These are phyloP conservation scores for Aureobasidium sp. DNA, from an alignment of 2,329 filamentous ascomycete species.

Conservation along the genomic window DNA sequence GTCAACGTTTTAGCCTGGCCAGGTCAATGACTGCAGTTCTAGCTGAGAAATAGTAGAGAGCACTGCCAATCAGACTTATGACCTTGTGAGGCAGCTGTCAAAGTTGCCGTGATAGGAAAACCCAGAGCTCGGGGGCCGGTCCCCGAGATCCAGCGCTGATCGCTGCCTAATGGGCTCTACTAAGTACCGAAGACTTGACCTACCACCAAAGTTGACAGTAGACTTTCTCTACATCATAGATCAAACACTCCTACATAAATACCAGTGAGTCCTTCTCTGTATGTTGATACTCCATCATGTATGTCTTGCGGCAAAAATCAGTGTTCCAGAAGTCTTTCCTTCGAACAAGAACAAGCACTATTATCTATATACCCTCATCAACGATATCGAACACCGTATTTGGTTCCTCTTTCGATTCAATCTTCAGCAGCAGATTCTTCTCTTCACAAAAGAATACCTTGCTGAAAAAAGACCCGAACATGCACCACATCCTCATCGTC, in stretches of 20 bases:
- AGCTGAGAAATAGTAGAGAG: too few relatives aligned
- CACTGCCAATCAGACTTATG: too few relatives aligned
- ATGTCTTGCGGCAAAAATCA: background rate
- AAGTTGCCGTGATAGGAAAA: background rate
- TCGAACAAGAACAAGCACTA: background rate
- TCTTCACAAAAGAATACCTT: background rate
- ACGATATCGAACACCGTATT: background rate
- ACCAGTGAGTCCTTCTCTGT: background rate
- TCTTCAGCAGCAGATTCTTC: background rate
- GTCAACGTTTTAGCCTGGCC: too few relatives aligned
- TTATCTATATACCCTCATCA: background rate
- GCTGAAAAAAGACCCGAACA: background rate
- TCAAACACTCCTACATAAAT: background rate
- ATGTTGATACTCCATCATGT: background rate
- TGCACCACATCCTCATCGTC: conserved; percentile 19
- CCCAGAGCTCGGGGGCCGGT: background rate
- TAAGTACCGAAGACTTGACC: background rate
- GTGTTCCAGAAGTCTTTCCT: background rate
- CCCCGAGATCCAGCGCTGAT: background rate
- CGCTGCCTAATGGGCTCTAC: background rate
- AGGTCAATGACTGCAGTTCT: too few relatives aligned
- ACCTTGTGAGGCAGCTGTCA: too few relatives aligned
- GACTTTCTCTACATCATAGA: background rate
- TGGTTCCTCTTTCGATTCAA: too few relatives aligned
- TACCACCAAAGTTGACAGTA: background rate